Percentiles rank a stretch among this genome's conserved stretches.
phyloP scores from a whole-genome alignment of 2,329 filamentous ascomycete species.

The Ophiostoma populinum region DNA sequence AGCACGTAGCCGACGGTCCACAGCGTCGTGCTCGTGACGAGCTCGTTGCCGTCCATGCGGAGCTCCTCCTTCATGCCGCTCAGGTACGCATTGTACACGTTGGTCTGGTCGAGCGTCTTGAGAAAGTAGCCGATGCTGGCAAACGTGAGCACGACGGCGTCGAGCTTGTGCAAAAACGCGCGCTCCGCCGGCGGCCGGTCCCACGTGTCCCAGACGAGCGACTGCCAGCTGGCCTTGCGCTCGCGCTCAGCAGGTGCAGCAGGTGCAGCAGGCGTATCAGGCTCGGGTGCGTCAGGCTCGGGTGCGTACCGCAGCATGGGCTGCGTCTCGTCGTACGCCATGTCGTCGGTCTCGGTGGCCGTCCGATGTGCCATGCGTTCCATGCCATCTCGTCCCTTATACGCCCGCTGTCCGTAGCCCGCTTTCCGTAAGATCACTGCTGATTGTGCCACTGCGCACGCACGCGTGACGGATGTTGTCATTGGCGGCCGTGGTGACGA shows the following conservation, averaged over 20 bases:
- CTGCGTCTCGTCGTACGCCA: no score
- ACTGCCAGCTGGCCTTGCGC: not conserved
- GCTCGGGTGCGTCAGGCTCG: no score
- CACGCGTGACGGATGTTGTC: no score
- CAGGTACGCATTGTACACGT: slow-evolving; percentile 21
- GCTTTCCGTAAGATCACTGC: no score
- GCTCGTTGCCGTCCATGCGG: slow-evolving; percentile 30
- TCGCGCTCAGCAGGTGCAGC: not conserved
- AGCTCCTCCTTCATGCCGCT: slow-evolving; percentile 33
- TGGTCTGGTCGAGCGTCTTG: slow-evolving; percentile 2
- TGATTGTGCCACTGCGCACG: no score
- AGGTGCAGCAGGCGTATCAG: no score
- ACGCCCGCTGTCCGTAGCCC: no score
- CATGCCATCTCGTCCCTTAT: no score
- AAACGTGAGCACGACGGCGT: slow-evolving; percentile 20
- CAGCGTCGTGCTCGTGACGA: slow-evolving; percentile 30
- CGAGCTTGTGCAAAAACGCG: slow-evolving; percentile 18
- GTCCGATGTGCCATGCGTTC: no score
- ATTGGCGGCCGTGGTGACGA: no score
- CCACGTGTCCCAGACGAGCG: slow-evolving; percentile 1
- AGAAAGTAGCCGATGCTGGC: slow-evolving; percentile 16
- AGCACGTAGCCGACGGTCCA: slow-evolving; percentile 46
- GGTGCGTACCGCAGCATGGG: no score
- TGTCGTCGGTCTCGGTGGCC: no score
- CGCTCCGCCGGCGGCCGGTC: slow-evolving; percentile 15